Percentiles rank a stretch among this genome's conserved stretches.
Conservation (phyloP, 1,284 basidiomycete species). For the Moesziomyces globuligerus region DNA sequence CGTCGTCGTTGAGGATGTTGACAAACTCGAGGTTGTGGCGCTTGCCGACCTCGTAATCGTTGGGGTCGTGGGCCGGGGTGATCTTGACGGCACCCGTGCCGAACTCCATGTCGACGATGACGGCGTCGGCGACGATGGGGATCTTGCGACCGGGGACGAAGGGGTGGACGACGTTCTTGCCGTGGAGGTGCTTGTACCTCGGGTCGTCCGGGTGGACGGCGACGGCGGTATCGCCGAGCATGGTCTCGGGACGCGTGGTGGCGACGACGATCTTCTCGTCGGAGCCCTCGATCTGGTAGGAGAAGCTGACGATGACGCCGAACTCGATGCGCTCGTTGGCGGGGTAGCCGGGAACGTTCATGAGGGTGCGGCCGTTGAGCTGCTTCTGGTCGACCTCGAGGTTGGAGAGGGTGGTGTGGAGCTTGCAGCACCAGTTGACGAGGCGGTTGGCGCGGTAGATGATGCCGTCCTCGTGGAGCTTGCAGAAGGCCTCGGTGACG, state of each 20-base stretch:
- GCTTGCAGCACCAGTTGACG: constrained; percentile 96
- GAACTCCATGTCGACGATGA: constrained; percentile 92
- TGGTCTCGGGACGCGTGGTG: constrained; percentile 97
- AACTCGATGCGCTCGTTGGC: constrained; percentile 95
- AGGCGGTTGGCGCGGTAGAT: constrained; percentile 96
- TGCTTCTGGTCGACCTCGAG: constrained; percentile 97
- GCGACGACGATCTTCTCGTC: constrained; percentile 94
- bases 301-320: constrained; percentile 94
- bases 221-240: constrained; percentile 97
- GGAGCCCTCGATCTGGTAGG: constrained; percentile 85
- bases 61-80: constrained; percentile 97
- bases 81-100: constrained; percentile 99
- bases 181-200: constrained; percentile 95
- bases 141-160: constrained; percentile 83
- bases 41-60: constrained; percentile 94
- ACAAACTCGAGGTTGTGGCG: constrained; percentile 92
- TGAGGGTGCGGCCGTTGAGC: constrained; percentile 84
- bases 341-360: constrained; percentile 94
- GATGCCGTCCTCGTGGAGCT: constrained; percentile 89
- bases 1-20: constrained; percentile 96
- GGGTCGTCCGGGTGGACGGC: constrained; percentile 94
- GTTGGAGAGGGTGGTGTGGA: constrained; percentile 97
- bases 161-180: constrained; percentile 90
- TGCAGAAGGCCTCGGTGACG: constrained; percentile 91
- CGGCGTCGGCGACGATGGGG: constrained; percentile 86